Evolutionary conservation across 139 green algal species (phyloP).

Genomic region (Auxenochlorella protothecoides): DNA sequence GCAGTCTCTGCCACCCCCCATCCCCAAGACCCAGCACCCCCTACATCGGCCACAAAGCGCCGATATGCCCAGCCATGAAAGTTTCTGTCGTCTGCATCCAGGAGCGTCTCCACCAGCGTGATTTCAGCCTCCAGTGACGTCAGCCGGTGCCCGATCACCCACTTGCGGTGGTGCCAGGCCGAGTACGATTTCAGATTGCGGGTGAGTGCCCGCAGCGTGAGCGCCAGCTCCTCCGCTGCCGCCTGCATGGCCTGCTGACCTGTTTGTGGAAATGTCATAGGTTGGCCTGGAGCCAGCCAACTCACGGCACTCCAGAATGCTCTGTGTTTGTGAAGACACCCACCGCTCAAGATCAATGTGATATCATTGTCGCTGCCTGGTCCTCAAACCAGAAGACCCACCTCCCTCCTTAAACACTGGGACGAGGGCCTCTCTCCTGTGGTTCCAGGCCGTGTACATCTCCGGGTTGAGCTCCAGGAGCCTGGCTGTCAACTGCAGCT

Average conservation of each 20-base stretch:
- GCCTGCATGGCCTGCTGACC: slow-evolving; percentile 14
- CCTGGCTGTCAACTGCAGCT: slow-evolving; percentile 28
- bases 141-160: slow-evolving; percentile 51
- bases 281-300: no score
- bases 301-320: no score
- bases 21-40: neutral
- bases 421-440: slow-evolving; percentile 51
- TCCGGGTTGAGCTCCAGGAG: slow-evolving; percentile 75
- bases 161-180: slow-evolving; percentile 89
- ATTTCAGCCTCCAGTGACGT: slow-evolving; percentile 44
- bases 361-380: no score
- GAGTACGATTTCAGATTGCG: slow-evolving; percentile 91
- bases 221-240: slow-evolving; percentile 39
- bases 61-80: slow-evolving; percentile 94
- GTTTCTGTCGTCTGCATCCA: slow-evolving; percentile 83
- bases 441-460: slow-evolving; percentile 92
- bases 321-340: no score
- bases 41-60: slow-evolving; percentile 42
- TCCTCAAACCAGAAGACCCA: neutral
- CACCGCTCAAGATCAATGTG: no score
- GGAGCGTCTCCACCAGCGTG: slow-evolving; percentile 41
- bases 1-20: neutral
- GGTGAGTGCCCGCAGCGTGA: slow-evolving; percentile 46
- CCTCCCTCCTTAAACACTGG: slow-evolving; percentile 25
- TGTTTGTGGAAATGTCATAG: no score